Evolutionary conservation across 352 stramenopile genomes (phyloP).

Genomic region (Phytophthora europaea): DNA sequence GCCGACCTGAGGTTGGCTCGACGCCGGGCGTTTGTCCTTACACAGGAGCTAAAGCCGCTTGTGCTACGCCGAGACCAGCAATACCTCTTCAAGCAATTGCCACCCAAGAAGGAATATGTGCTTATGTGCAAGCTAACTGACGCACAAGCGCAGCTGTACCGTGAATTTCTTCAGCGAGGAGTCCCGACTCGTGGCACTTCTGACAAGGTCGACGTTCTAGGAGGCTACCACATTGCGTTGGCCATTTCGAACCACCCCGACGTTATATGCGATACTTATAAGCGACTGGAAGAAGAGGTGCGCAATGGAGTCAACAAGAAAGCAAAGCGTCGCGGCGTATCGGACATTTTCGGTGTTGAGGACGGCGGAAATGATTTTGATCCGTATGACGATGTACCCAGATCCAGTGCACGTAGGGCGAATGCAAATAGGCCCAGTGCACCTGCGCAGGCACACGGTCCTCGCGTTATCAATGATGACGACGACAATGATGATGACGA

Average conservation of each 20-base stretch:
- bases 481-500: constrained; percentile 48
- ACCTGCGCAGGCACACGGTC: constrained; percentile 1
- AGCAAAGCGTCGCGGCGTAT: constrained; percentile 30
- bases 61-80: constrained; percentile 90
- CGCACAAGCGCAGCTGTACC: constrained; percentile 80
- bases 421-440: constrained; percentile 1
- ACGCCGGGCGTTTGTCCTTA: constrained; percentile 85
- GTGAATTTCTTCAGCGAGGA: constrained; percentile 67
- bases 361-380: constrained; percentile 73
- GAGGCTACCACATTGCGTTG: constrained; percentile 88
- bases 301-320: constrained; percentile 51
- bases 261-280: constrained; percentile 77
- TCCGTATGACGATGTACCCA: constrained; percentile 33
- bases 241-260: constrained; percentile 92
- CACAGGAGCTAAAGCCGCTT: constrained; percentile 80
- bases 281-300: constrained; percentile 65
- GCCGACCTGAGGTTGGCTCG: constrained; percentile 73
- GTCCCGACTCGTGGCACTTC: constrained; percentile 71
- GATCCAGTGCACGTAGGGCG: constrained; percentile 1
- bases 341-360: constrained; percentile 49
- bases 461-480: constrained; percentile 21
- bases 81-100: constrained; percentile 86
- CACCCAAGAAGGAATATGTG: constrained; percentile 92
- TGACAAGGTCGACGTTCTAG: constrained; percentile 74
- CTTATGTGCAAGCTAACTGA: constrained; percentile 86